A percentile compares a stretch with the other conserved stretches of the same genome.
Evolutionary conservation across 148 eudicot genomes (phyloP).

Genomic region (Drosera capensis): DNA sequence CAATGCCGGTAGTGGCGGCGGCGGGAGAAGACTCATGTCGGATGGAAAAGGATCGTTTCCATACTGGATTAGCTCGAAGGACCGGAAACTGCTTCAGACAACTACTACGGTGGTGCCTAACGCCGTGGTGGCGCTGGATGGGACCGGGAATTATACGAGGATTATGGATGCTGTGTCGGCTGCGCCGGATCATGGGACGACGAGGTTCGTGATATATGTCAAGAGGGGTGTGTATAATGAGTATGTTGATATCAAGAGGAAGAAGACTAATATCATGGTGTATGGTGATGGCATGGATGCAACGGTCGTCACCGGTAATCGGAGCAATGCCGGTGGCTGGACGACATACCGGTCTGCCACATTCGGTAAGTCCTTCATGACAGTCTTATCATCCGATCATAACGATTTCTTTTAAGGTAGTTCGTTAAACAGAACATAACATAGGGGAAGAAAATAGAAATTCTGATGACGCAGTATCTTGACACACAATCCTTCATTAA

Average conservation of each 20-base stretch:
- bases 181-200: constrained; percentile 27
- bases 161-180: constrained; percentile 45
- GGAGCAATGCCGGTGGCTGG: constrained; percentile 51
- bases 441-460: too few relatives aligned
- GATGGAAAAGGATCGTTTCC: constrained; percentile 21
- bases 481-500: too few relatives aligned
- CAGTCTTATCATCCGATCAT: too few relatives aligned
- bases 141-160: constrained; percentile 42
- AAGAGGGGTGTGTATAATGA: constrained; percentile 74
- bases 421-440: too few relatives aligned
- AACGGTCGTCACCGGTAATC: constrained; percentile 52
- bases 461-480: too few relatives aligned
- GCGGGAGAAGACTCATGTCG: constrained; percentile 13
- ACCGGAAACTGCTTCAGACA: constrained; percentile 41
- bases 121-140: constrained; percentile 56
- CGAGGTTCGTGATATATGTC: constrained; percentile 43
- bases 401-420: too few relatives aligned
- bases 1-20: constrained; percentile 4
- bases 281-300: constrained; percentile 76
- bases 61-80: constrained; percentile 35
- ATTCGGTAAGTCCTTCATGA: constrained; percentile 77
- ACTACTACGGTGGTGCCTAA: constrained; percentile 16
- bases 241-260: constrained; percentile 51
- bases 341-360: constrained; percentile 71
- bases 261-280: constrained; percentile 59